These are phyloP conservation scores for Cladosporium oxysporum DNA, from an alignment of 2,329 filamentous ascomycete species.

Conservation along the genomic window DNA sequence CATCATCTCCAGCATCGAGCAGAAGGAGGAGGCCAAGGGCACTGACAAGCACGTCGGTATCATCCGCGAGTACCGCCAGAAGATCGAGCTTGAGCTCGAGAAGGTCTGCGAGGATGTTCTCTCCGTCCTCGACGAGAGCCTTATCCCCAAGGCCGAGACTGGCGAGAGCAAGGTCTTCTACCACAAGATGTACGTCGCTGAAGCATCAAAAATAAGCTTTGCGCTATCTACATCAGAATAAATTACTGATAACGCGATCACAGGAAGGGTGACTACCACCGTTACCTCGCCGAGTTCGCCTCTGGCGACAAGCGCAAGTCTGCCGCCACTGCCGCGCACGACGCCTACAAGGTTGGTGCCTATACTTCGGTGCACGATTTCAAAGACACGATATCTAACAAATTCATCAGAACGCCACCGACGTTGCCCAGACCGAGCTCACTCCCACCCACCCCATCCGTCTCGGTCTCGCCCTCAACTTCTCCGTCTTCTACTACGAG, in stretches of 20 bases:
- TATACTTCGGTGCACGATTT: neutral
- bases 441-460: conserved; percentile 97
- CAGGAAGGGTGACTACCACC: conserved; percentile 97
- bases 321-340: conserved; percentile 81
- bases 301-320: conserved; percentile 89
- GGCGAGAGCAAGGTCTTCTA: conserved; percentile 99
- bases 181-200: conserved; percentile 88
- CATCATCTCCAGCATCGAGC: conserved; percentile 99
- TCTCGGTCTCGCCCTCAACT: conserved; percentile 95
- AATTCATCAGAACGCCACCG: conserved; percentile 77
- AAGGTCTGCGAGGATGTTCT: conserved; percentile 98
- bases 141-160: conserved; percentile 93
- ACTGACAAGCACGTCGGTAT: conserved; percentile 90
- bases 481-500: conserved; percentile 99
- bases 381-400: conserved; percentile 19
- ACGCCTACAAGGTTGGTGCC: conserved; percentile 88
- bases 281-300: conserved; percentile 91
- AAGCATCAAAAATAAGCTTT: neutral
- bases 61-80: conserved; percentile 96
- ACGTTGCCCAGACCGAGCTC: conserved; percentile 96
- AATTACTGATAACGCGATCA: conserved; percentile 28
- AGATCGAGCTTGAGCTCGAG: conserved; percentile 97
- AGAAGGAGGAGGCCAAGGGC: conserved; percentile 99
- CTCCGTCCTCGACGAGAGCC: conserved; percentile 85
- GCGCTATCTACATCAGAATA: neutral